A percentile compares a stretch with the other conserved stretches of the same genome.
Conservation (phyloP, 2,329 filamentous ascomycete genomes). For the Fusarium oxysporum region DNA sequence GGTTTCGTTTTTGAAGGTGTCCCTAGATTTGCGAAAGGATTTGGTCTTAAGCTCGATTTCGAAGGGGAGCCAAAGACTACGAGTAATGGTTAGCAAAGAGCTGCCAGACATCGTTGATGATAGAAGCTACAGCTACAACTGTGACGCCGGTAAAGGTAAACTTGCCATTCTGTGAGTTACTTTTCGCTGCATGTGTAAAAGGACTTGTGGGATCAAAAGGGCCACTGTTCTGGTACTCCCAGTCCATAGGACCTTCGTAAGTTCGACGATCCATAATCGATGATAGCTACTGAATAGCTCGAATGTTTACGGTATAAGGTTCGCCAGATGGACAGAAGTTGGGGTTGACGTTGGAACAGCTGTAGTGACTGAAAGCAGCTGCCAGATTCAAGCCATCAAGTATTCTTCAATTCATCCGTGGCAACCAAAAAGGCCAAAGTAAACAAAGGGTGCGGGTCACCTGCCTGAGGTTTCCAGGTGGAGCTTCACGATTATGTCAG, state of each 20-base stretch:
- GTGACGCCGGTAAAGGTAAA: slow-evolving; percentile 6
- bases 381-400: slow-evolving; percentile 27
- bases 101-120: slow-evolving; percentile 26
- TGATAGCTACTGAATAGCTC: slow-evolving; percentile 12
- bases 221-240: slow-evolving; percentile 70
- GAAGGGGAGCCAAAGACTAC: slow-evolving; percentile 55
- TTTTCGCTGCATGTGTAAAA: slow-evolving; percentile 65
- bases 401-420: slow-evolving; percentile 28
- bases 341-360: slow-evolving; percentile 11
- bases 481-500: slow-evolving; percentile 47
- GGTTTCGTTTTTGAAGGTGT: slow-evolving; percentile 57
- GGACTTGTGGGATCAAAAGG: slow-evolving; percentile 72
- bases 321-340: not conserved
- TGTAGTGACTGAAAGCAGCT: slow-evolving; percentile 24
- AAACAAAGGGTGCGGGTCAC: slow-evolving; percentile 47
- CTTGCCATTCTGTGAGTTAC: slow-evolving; percentile 57
- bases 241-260: slow-evolving; percentile 73
- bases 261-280: slow-evolving; percentile 64
- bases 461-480: slow-evolving; percentile 41
- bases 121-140: not conserved
- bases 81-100: not conserved
- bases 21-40: slow-evolving; percentile 52
- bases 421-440: slow-evolving; percentile 48
- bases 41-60: slow-evolving; percentile 49
- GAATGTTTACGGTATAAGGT: slow-evolving; percentile 16